phyloP scores from a whole-genome alignment of 805 yeast species.

The Saturnispora halmiae region DNA sequence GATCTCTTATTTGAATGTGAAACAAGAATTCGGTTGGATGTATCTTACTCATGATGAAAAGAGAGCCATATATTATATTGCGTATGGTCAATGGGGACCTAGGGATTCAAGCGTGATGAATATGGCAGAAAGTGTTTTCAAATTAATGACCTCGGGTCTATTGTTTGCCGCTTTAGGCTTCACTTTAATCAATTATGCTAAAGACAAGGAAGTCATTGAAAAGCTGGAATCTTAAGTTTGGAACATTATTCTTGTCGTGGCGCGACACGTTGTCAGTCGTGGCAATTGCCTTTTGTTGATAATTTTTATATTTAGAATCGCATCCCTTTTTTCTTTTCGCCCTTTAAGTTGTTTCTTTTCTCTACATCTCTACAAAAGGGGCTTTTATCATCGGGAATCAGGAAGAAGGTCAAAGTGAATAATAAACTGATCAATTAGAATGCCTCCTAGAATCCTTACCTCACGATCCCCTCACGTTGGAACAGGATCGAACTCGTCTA shows the following conservation, averaged over 20 bases:
- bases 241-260: too few species aligned
- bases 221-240: constrained; percentile 15
- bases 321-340: too few species aligned
- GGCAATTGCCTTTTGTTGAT: too few species aligned
- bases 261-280: too few species aligned
- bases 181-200: constrained; percentile 26
- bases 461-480: constrained; percentile 28
- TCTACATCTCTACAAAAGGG: too few species aligned
- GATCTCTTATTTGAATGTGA: constrained; percentile 29
- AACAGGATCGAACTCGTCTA: constrained; percentile 15
- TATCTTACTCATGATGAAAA: constrained; percentile 42
- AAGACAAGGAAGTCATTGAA: constrained; percentile 20
- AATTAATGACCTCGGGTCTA: constrained; percentile 26
- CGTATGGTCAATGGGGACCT: constrained; percentile 60
- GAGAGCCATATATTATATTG: constrained; percentile 48
- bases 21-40: constrained; percentile 32
- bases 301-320: too few species aligned
- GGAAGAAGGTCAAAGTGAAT: too few species aligned
- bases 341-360: too few species aligned
- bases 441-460: constrained; percentile 30
- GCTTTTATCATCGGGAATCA: too few species aligned
- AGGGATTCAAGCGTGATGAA: constrained; percentile 30
- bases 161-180: constrained; percentile 30
- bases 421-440: constrained; percentile 1
- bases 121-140: constrained; percentile 28